These are phyloP conservation scores for Amaranthus hypochondriacus DNA, from an alignment of 148 eudicot genomes.

Conservation along the genomic window DNA sequence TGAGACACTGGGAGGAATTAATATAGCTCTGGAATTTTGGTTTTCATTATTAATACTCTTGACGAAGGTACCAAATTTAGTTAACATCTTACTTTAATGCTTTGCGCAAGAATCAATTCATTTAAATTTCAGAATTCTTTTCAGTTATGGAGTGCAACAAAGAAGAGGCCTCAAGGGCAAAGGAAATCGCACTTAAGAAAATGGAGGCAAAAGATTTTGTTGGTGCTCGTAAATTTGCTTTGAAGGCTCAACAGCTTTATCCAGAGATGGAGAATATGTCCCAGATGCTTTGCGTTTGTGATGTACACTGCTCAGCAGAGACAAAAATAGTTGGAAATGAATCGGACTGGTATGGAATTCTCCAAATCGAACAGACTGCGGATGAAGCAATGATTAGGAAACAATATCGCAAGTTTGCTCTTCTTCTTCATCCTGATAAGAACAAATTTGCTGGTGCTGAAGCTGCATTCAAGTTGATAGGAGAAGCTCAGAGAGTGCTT, in stretches of 20 bases:
- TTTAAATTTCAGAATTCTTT: background rate
- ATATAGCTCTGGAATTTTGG: constrained; percentile 18
- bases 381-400: constrained; percentile 61
- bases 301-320: constrained; percentile 69
- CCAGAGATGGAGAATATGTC: constrained; percentile 58
- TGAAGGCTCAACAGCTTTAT: constrained; percentile 68
- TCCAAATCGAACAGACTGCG: constrained; percentile 53
- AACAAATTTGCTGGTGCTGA: constrained; percentile 76
- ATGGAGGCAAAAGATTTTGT: constrained; percentile 54
- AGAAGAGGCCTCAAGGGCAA: constrained; percentile 83
- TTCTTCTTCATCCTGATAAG: constrained; percentile 85
- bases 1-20: constrained; percentile 14
- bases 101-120: background rate
- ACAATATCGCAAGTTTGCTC: constrained; percentile 70
- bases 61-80: constrained; percentile 12
- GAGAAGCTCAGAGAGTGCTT: constrained; percentile 71
- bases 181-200: constrained; percentile 56
- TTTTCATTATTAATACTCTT: constrained; percentile 11
- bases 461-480: constrained; percentile 74
- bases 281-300: constrained; percentile 64
- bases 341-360: constrained; percentile 74
- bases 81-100: background rate
- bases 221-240: constrained; percentile 56
- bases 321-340: constrained; percentile 41
- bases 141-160: constrained; percentile 82